A percentile compares a stretch with the other conserved stretches of the same genome.
These are phyloP conservation scores for Tolypocladium tropicale DNA, from an alignment of 2,329 filamentous ascomycete species.

Conservation along the genomic window DNA sequence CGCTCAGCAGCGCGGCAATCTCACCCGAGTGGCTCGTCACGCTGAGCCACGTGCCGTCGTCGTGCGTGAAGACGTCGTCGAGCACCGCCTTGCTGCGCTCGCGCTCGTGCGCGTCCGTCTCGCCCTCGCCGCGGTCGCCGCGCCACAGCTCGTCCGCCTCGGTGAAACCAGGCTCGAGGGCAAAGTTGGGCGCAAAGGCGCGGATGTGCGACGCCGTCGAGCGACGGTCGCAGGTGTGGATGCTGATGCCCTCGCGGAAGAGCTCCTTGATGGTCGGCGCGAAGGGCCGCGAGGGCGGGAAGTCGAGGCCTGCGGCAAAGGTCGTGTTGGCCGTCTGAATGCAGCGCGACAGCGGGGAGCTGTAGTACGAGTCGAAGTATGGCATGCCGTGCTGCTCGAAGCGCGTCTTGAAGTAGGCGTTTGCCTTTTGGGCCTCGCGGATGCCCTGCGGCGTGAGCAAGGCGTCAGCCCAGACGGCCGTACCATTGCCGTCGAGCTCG, in stretches of 20 bases:
- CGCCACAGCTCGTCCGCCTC: conserved; percentile 42
- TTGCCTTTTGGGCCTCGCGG: conserved; percentile 46
- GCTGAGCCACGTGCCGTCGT: conserved; percentile 45
- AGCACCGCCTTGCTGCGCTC: conserved; percentile 37
- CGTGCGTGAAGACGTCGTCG: conserved; percentile 45
- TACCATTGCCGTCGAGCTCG: conserved; percentile 52
- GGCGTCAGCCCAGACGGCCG: conserved; percentile 52
- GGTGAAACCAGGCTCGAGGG: conserved; percentile 50
- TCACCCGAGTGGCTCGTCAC: conserved; percentile 52
- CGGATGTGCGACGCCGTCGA: conserved; percentile 43
- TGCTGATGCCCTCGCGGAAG: conserved; percentile 54
- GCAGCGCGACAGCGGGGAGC: conserved; percentile 53
- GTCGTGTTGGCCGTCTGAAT: conserved; percentile 52
- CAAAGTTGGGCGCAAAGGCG: conserved; percentile 38
- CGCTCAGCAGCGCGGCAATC: conserved; percentile 39
- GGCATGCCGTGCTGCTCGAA: conserved; percentile 44
- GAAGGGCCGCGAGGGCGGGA: conserved; percentile 43
- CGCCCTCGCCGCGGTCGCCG: conserved; percentile 27
- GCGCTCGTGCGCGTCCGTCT: conserved; percentile 37
- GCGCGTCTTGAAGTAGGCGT: conserved; percentile 47
- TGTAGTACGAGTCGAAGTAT: conserved; percentile 54
- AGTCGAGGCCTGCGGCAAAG: conserved; percentile 37
- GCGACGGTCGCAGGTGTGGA: conserved; percentile 59
- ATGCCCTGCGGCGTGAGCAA: conserved; percentile 48
- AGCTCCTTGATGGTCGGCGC: conserved; percentile 52